Evolutionary conservation across 768 basidiomycete genomes (phyloP).

Genomic region (Amanita brunnescens): DNA sequence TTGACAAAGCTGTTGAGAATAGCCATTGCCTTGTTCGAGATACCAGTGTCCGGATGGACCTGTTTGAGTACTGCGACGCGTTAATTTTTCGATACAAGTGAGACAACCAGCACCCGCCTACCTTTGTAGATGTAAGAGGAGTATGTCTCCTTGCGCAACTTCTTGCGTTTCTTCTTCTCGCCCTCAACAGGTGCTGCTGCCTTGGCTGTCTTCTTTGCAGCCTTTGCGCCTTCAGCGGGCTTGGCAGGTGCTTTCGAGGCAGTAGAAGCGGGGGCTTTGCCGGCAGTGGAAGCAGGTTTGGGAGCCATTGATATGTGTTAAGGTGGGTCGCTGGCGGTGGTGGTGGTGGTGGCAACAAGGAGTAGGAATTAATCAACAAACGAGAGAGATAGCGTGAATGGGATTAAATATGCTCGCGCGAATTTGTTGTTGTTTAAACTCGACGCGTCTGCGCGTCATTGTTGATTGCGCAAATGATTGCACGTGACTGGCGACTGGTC

Average conservation of each 20-base stretch:
- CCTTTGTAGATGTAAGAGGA: conserved; percentile 95
- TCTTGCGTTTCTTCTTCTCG: conserved; percentile 86
- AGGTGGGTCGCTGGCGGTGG: conserved; percentile 4
- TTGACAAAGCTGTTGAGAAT: conserved; percentile 96
- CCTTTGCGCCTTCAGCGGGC: conserved; percentile 52
- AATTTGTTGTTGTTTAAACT: conserved; percentile 37
- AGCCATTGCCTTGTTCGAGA: conserved; percentile 98
- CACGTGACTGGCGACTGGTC: conserved; percentile 14
- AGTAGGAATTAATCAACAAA: conserved; percentile 15
- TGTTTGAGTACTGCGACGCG: conserved; percentile 71
- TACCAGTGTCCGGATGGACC: conserved; percentile 98
- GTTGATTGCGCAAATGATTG: conserved; percentile 13
- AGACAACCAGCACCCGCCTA: conserved; percentile 20
- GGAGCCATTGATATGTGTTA: conserved; percentile 51
- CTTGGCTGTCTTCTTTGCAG: conserved; percentile 72
- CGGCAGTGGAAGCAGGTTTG: conserved; percentile 75
- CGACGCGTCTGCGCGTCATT: conserved; percentile 20
- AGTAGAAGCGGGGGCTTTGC: conserved; percentile 65
- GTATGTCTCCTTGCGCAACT: conserved; percentile 87
- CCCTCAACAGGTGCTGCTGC: conserved; percentile 46
- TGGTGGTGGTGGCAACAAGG: conserved; percentile 18
- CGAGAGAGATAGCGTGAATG: conserved; percentile 8
- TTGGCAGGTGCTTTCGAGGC: conserved; percentile 70
- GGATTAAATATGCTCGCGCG: conserved; percentile 37
- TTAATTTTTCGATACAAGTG: neutral